These are phyloP conservation scores for Tolypocladium capitatum DNA, from an alignment of 2,329 filamentous ascomycete species.

Conservation along the genomic window DNA sequence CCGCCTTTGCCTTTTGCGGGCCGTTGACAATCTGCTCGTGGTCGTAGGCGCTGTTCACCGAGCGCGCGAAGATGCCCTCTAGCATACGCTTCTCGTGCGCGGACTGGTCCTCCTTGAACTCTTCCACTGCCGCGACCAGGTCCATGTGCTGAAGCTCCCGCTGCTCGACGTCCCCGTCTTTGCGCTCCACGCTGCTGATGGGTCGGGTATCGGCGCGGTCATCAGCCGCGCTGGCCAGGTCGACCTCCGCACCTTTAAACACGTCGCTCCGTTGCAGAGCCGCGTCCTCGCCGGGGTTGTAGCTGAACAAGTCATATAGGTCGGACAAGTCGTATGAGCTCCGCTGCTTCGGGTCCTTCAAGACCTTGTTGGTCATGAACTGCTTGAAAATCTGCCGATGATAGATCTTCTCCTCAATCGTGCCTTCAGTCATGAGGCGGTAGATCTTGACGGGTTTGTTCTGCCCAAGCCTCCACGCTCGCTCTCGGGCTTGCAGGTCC, in stretches of 20 bases:
- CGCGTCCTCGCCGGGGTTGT: constrained; percentile 35
- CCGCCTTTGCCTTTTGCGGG: constrained; percentile 56
- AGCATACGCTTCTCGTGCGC: constrained; percentile 60
- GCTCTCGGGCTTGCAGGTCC: constrained; percentile 85
- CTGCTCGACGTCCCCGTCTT: constrained; percentile 17
- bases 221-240: constrained; percentile 9
- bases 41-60: constrained; percentile 82
- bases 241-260: constrained; percentile 76
- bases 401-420: constrained; percentile 98
- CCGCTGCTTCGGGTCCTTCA: constrained; percentile 86
- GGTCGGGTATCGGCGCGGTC: constrained; percentile 1
- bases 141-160: constrained; percentile 38
- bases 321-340: constrained; percentile 84
- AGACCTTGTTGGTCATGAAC: constrained; percentile 89
- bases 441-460: constrained; percentile 94
- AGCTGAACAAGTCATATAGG: constrained; percentile 80
- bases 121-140: constrained; percentile 52
- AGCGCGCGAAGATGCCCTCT: constrained; percentile 75
- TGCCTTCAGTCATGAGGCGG: constrained; percentile 93
- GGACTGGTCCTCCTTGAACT: constrained; percentile 42
- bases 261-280: constrained; percentile 69
- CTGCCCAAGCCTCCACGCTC: constrained; percentile 91
- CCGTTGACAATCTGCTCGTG: constrained; percentile 85
- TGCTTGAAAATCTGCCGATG: constrained; percentile 98
- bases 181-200: constrained; percentile 1